Evolutionary conservation across 352 stramenopile genomes (phyloP).

Genomic region (Phytophthora aleatoria): DNA sequence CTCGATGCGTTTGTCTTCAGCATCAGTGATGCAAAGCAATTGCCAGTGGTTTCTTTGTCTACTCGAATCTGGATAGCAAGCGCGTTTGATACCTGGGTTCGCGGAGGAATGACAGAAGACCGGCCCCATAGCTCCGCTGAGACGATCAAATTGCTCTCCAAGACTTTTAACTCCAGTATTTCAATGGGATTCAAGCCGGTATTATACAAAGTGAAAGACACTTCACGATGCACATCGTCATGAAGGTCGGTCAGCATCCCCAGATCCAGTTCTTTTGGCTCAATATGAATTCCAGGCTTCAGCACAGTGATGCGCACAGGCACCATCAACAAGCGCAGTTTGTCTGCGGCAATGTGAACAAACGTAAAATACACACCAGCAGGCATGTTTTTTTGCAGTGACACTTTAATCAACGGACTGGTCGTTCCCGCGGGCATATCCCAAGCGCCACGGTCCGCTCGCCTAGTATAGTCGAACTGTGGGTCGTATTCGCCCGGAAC

Average conservation of each 20-base stretch:
- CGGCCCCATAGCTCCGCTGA: constrained; percentile 37
- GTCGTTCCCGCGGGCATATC: constrained; percentile 39
- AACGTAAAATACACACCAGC: constrained; percentile 44
- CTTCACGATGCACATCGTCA: constrained; percentile 29
- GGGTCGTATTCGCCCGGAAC: constrained; percentile 28
- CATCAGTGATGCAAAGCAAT: constrained; percentile 33
- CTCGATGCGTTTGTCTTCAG: constrained; percentile 49
- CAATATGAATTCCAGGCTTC: constrained; percentile 41
- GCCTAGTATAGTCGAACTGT: constrained; percentile 21
- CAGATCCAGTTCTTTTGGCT: constrained; percentile 40
- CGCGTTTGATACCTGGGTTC: constrained; percentile 37
- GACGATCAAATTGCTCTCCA: constrained; percentile 36
- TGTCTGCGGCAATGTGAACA: constrained; percentile 36
- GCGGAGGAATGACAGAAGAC: constrained; percentile 38
- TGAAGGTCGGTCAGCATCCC: constrained; percentile 39
- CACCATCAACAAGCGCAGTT: constrained; percentile 29
- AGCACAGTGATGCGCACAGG: constrained; percentile 47
- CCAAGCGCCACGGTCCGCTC: constrained; percentile 36
- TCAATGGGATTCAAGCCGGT: constrained; percentile 39
- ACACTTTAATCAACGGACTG: constrained; percentile 44
- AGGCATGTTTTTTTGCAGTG: constrained; percentile 26
- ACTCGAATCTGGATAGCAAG: constrained; percentile 40
- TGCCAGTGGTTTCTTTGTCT: constrained; percentile 12
- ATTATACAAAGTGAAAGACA: constrained; percentile 51
- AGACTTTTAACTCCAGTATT: constrained; percentile 42